These are phyloP conservation scores for Suillus lakei DNA, from an alignment of 768 basidiomycete genomes.

Conservation along the genomic window DNA sequence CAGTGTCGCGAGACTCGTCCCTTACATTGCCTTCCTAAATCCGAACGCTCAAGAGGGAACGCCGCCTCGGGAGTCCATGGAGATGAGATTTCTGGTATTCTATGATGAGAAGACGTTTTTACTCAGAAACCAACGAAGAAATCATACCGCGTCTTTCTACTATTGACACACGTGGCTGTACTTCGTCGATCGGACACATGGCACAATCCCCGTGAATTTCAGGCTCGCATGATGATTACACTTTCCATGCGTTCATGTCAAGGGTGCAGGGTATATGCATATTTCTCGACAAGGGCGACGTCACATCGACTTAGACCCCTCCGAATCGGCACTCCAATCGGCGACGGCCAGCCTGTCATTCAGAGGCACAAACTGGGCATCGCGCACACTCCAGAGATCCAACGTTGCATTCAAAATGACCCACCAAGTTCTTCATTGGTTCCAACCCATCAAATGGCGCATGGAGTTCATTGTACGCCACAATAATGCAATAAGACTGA, in stretches of 20 bases:
- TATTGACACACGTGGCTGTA: background rate
- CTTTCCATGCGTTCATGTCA: background rate
- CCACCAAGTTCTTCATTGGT: no score
- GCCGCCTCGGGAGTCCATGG: constrained; percentile 39
- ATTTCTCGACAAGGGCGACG: background rate
- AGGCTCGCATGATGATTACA: background rate
- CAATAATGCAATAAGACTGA: background rate
- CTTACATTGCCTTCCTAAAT: constrained; percentile 40
- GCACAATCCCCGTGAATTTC: background rate
- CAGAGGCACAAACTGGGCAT: background rate
- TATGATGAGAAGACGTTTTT: background rate
- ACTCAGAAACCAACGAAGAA: no score
- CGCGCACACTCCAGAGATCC: background rate
- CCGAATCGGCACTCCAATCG: background rate
- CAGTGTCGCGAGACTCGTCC: constrained; percentile 35
- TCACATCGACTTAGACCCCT: background rate
- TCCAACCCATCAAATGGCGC: no score
- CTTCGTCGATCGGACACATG: background rate
- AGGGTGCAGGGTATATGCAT: background rate
- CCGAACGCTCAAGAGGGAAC: constrained; percentile 36
- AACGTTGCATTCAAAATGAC: no score
- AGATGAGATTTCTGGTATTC: constrained; percentile 27
- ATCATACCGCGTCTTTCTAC: background rate
- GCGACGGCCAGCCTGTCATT: background rate
- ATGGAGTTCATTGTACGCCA: background rate